phyloP scores from a whole-genome alignment of 176 grass and related monocot genomes.

The Luzula sylvatica region DNA sequence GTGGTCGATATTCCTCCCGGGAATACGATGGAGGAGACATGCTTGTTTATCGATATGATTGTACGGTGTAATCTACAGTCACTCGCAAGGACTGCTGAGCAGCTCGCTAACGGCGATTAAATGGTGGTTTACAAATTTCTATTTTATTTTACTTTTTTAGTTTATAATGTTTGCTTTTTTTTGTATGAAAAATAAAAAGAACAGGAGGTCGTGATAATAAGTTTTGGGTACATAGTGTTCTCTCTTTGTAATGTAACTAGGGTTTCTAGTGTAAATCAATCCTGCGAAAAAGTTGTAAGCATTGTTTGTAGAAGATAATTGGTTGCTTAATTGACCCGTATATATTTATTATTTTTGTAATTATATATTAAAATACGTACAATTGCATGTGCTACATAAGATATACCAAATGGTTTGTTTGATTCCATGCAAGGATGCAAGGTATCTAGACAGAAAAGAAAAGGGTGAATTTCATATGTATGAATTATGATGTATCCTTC shows the following conservation, averaged over 20 bases:
- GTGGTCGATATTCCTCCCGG: conserved; percentile 69
- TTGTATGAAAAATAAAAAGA: too few relatives aligned
- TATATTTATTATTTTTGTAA: neutral
- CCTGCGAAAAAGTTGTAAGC: neutral
- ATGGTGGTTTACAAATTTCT: neutral
- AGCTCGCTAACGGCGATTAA: conserved; percentile 15
- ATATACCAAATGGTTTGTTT: neutral
- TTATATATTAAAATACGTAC: neutral
- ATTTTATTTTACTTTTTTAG: neutral
- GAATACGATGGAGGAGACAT: conserved; percentile 71
- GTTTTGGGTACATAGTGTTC: too few relatives aligned
- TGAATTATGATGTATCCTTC: too few relatives aligned
- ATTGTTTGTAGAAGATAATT: neutral
- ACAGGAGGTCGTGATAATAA: too few relatives aligned
- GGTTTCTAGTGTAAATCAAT: too few relatives aligned
- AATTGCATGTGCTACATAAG: neutral
- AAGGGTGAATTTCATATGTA: too few relatives aligned
- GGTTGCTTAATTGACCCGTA: conserved; percentile 1
- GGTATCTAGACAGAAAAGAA: conserved; percentile 13
- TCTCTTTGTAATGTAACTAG: too few relatives aligned
- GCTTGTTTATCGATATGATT: conserved; percentile 63
- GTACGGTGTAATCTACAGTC: conserved; percentile 65
- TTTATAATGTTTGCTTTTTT: neutral
- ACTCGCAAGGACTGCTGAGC: conserved; percentile 41
- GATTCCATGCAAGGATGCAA: conserved; percentile 8